These are phyloP conservation scores for Aspergillus incahuasiensis DNA, from an alignment of 495 filamentous ascomycete genomes.

Conservation along the genomic window DNA sequence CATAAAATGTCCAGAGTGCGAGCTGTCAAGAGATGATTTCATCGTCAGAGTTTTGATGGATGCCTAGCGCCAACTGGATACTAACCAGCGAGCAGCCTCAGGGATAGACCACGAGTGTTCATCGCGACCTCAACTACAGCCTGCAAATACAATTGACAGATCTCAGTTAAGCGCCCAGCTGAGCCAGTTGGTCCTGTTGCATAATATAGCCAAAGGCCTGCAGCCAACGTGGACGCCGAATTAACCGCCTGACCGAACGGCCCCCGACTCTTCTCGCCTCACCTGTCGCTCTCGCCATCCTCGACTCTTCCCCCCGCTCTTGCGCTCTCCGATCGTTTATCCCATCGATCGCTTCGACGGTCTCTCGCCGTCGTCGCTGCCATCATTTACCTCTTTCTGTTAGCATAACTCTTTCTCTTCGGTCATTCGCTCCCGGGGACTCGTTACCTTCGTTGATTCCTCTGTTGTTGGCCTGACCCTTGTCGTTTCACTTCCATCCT, in stretches of 20 bases:
- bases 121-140: neutral
- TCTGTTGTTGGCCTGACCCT: neutral
- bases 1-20: neutral
- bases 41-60: constrained; percentile 9
- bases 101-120: neutral
- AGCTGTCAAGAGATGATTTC: neutral
- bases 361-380: constrained; percentile 1
- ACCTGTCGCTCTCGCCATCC: constrained; percentile 7
- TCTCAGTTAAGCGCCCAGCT: constrained; percentile 3
- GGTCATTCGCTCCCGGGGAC: constrained; percentile 10
- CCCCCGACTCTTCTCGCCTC: constrained; percentile 4
- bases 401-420: neutral
- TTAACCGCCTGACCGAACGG: constrained; percentile 4
- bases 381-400: neutral
- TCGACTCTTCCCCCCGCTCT: constrained; percentile 1
- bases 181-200: constrained; percentile 1
- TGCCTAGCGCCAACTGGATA: constrained; percentile 9
- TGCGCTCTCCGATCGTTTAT: constrained; percentile 8
- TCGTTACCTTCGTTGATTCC: neutral
- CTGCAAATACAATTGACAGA: neutral
- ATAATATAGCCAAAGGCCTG: neutral
- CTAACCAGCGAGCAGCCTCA: neutral
- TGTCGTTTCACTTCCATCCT: constrained; percentile 1
- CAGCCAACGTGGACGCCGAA: neutral
- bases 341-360: constrained; percentile 8